These are phyloP conservation scores for Ilex aquifolium DNA, from an alignment of 257 asterid species.

Conservation along the genomic window DNA sequence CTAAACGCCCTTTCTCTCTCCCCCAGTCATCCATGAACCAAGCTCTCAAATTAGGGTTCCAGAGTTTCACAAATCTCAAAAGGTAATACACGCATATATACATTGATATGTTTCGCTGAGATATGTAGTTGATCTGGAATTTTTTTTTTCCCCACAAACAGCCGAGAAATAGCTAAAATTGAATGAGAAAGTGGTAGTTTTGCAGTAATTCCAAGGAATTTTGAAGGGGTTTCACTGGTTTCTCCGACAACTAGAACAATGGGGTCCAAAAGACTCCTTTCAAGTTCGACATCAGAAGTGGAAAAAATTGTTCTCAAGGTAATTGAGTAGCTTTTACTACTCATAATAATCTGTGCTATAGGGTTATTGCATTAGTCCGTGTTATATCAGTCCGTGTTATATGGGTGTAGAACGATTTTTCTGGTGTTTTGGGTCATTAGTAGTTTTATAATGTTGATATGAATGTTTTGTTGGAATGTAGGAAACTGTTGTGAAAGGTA, in stretches of 20 bases:
- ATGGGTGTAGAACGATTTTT: too few relatives aligned
- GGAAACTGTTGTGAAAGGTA: conserved; percentile 19
- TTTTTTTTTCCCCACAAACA: background rate
- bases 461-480: conserved; percentile 19
- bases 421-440: too few relatives aligned
- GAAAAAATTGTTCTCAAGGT: too few relatives aligned
- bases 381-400: too few relatives aligned
- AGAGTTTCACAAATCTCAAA: conserved; percentile 17
- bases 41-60: conserved; percentile 42
- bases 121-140: background rate
- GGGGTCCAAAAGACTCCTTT: conserved; percentile 40
- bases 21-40: conserved; percentile 36
- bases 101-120: background rate
- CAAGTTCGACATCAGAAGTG: conserved; percentile 18
- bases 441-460: background rate
- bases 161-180: background rate
- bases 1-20: background rate
- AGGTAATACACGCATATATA: conserved; percentile 12
- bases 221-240: conserved; percentile 15
- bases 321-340: too few relatives aligned
- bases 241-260: conserved; percentile 29
- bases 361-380: too few relatives aligned
- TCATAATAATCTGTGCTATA: too few relatives aligned
- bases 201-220: conserved; percentile 36
- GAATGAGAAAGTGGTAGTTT: conserved; percentile 7